Evolutionary conservation across 1,284 basidiomycete species (phyloP), one percentile per base, ranked within the genome.

Genomic region (Albatrellus sp.): DNA sequence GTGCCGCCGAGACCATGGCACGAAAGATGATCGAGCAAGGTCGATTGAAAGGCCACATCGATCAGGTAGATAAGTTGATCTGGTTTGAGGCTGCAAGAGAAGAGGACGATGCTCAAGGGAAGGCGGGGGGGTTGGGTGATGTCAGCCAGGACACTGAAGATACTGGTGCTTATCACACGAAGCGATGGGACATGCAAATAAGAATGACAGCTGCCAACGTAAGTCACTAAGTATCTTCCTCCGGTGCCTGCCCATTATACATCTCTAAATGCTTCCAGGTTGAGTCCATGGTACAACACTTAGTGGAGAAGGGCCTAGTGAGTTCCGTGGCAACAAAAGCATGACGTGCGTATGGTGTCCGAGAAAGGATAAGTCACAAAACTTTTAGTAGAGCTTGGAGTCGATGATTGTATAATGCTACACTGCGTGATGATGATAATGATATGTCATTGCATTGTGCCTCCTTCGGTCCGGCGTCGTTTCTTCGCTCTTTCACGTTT

Each of bases 11-110:
- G 65, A 87, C 80, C 2, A 94, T 93, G 77, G 91, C 91, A 6
- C 74, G 92, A 42, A 84, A 83, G 59, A 97, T 98, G 93, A 94
- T 97, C 47, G 90, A 93, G 58, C 92, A 98, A 63, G 86, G 90
- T 8, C 80, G 92, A 50, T 66, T 97, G 50, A 83, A 84, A 55
- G 92, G 87, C 8, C 85, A 79, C 49, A 94, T 97, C 46, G 92
- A 97, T 60, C 93, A 98, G 59, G 90, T 96, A 3, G 88, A 92
- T 47, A 84, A 77, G 51, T 69, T 96, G 41, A 92, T 96, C 50
- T 92, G 87, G 73, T 92, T 96, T 50, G 90, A 94, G 54, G 79
- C 75, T 36, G 72, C 75, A 38, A 70, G 71, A 40, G 85, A 90
- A 56, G 89, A 91, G 50, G 87, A 90, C 45, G 83, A 90, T 52